These are phyloP conservation scores for Metschnikowia lunata DNA, from an alignment of 805 yeast genomes.

Conservation along the genomic window DNA sequence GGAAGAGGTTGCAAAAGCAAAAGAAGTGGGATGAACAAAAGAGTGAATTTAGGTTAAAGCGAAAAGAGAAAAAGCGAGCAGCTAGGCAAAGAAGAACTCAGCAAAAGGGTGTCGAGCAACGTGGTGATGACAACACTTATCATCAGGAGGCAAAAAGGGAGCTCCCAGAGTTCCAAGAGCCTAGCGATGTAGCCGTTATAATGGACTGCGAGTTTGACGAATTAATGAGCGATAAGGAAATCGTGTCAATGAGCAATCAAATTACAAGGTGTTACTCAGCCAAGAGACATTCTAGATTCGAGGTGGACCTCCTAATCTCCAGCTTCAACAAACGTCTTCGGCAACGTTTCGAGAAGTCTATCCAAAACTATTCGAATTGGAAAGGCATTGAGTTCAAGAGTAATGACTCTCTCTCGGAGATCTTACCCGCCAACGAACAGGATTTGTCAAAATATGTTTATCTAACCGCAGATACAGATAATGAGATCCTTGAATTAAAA, in stretches of 20 bases:
- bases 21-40: constrained; percentile 60
- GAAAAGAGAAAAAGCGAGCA: constrained; percentile 48
- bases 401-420: constrained; percentile 27
- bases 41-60: constrained; percentile 52
- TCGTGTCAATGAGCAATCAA: constrained; percentile 71
- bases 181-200: constrained; percentile 52
- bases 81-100: constrained; percentile 25
- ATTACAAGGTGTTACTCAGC: constrained; percentile 78
- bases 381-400: constrained; percentile 50
- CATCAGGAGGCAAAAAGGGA: constrained; percentile 24
- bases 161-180: constrained; percentile 43
- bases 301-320: constrained; percentile 56
- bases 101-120: constrained; percentile 18
- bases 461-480: constrained; percentile 83
- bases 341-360: constrained; percentile 60
- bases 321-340: constrained; percentile 64
- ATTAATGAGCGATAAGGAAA: constrained; percentile 71
- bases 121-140: constrained; percentile 15
- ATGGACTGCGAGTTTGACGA: constrained; percentile 91
- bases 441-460: constrained; percentile 51
- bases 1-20: constrained; percentile 66
- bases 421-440: constrained; percentile 24
- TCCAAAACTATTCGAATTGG: constrained; percentile 66
- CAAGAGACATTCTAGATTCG: constrained; percentile 56
- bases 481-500: constrained; percentile 56